Evolutionary conservation across 345 rosid genomes (phyloP), one percentile per base, ranked within the genome.

Genomic region (Diplotaxis tenuifolia): DNA sequence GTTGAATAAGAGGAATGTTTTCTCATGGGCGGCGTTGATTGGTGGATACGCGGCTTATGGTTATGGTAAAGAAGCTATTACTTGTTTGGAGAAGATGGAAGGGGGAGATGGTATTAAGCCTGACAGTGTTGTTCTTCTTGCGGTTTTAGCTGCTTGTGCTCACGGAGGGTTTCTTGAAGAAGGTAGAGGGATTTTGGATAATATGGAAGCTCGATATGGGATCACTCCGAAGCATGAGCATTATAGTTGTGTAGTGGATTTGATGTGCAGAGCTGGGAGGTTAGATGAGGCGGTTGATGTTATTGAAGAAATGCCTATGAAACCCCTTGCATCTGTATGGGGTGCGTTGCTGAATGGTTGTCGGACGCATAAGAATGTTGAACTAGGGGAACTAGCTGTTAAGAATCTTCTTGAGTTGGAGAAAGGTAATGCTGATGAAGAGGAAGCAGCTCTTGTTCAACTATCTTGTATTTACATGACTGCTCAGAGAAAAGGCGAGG

Each of bases 241-340:
- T 49, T 87, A 81, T 15, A 86, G 89, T 64, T 87, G 87, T 75
- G 77, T 84, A 2, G 88, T 88, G 34, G 87, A 86, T 78, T 78
- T 84, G 83, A 76, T 84, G 61, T 84, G 92, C 36, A 84, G 89
- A 77, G 85, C 75, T 53, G 86, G 88, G 56, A 75, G 62, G 34
- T 82, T 82, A 63, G 71, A 86, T 61, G 87, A 83, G 14, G 89
- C 88, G 25, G 50, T 83, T 70, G 72, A 60, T 57, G 75, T 87
- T 40, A 84, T 84, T 21, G 76, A 57, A 67, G 70, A 68, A 63
- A 87, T 86, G 87, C 89, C 92, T 0, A 86, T 82, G 88, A 80
- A 79, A 62, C 88, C 90, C 0, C 84, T 84, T 32, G 83, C 86
- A 8, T 85, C 92, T 8, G 86, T 86, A 2, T 85, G 92, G 89